Base-by-base conservation (phyloP, 257 asterid species). In the Capsicum pubescens region DNA sequence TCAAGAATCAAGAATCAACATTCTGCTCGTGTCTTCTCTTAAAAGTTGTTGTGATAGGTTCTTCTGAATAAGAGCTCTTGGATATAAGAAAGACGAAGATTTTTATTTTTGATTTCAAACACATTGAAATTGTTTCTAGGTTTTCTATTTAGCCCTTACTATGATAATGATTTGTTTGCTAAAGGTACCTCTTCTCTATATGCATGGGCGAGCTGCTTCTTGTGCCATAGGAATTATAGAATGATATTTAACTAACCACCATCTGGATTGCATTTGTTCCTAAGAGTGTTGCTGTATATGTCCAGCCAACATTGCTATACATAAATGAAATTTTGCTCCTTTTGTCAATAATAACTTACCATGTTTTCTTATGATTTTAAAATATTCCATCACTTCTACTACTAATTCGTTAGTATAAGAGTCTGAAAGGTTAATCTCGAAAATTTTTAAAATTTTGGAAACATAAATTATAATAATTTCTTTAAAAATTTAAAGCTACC, bases 1-100 rank as follows among this genome's bases (percentile, higher is more conserved):
- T 76, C 81, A 76, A 76, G 60, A 76, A 76, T 76, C 81, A 76
- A 76, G 60, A 76, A 76, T 76, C 48, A 26, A 52, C 63, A 26
- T 52, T 76, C 48, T 76, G 14, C 16, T 17, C 14, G 17, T 67
- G 74, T 67, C 21, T 39, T 68, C 76, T 68, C 76, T 68, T 16
- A 39, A 68, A 36, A 39, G 77, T 39, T 14, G 76, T 36, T 36
- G 13, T 14, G 77, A 8, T 76, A 26, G 81, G 61, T 52, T 76
- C 81, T 19, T 50, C 39, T 52, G 63, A 54, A 52, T 76, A 52
- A 76, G 48, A 52, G 63, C 15, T 50, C 48, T 76, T 32, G 14
- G 46, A 76, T 76, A 74, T 50, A 50, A 74, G 81, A 52, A 7
- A 7, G 67, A 61, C 4, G n/a, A 48, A 15, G 12, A 42, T 44